Evolutionary conservation across 2,329 filamentous ascomycete genomes (phyloP).

Genomic region (Periconia digitata): DNA sequence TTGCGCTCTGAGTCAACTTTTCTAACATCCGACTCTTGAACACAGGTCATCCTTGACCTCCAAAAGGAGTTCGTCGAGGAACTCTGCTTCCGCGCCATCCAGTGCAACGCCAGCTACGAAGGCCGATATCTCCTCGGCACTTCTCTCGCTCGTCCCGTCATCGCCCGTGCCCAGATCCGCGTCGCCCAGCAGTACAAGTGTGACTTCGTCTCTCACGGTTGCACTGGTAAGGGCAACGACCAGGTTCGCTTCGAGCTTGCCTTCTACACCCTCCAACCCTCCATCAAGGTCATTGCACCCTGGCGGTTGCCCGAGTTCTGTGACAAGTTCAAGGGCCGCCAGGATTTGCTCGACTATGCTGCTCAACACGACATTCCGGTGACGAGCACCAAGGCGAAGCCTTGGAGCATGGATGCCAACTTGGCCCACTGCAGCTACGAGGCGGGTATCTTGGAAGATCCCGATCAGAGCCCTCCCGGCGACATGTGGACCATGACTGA

Average conservation of each 20-base stretch:
- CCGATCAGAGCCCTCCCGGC: constrained; percentile 64
- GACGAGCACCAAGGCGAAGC: constrained; percentile 71
- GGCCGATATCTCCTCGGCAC: constrained; percentile 58
- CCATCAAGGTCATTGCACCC: constrained; percentile 73
- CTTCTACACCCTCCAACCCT: constrained; percentile 63
- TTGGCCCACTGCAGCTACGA: constrained; percentile 79
- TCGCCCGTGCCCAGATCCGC: constrained; percentile 66
- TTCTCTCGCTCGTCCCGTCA: constrained; percentile 68
- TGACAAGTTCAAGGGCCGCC: constrained; percentile 69
- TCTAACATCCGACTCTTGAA: neutral
- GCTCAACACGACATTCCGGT: constrained; percentile 68
- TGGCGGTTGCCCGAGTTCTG: constrained; percentile 73
- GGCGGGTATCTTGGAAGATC: constrained; percentile 72
- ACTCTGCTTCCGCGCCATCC: constrained; percentile 77
- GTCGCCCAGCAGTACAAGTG: constrained; percentile 66
- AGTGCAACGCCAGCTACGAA: constrained; percentile 65
- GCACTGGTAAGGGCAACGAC: constrained; percentile 57
- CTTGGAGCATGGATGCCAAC: constrained; percentile 71
- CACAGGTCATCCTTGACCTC: constrained; percentile 60
- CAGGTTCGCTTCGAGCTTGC: constrained; percentile 67
- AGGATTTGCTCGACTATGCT: constrained; percentile 74
- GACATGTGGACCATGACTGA: constrained; percentile 80
- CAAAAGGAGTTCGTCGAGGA: constrained; percentile 77
- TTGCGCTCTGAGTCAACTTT: too few species aligned
- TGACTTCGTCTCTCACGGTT: constrained; percentile 52